These are phyloP conservation scores for Pinus tabuliformis DNA, from an alignment of 75 land plant genomes.

Conservation along the genomic window DNA sequence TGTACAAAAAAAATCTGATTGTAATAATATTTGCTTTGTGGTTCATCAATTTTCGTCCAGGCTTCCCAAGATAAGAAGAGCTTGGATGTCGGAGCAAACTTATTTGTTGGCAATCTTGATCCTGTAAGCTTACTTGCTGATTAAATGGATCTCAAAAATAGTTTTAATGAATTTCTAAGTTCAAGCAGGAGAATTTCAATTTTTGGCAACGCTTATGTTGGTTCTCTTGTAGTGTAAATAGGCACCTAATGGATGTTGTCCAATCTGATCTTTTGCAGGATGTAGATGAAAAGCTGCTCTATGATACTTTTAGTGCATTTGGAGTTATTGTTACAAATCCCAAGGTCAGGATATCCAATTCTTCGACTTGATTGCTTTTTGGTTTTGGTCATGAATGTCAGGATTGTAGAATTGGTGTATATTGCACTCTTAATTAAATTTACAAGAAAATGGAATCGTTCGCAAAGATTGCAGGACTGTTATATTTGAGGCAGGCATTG, in stretches of 20 bases:
- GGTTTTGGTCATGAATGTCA: background rate
- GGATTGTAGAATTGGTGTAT: background rate
- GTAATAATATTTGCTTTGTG: too few relatives aligned
- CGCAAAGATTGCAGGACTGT: background rate
- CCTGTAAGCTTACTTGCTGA: slow-evolving; percentile 51
- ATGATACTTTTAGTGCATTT: slow-evolving; percentile 99
- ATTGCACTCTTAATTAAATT: background rate
- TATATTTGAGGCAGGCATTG: background rate
- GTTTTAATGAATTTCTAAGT: background rate
- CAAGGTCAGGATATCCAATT: slow-evolving; percentile 50
- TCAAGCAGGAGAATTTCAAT: too few relatives aligned
- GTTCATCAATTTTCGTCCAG: slow-evolving; percentile 26
- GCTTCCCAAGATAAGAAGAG: slow-evolving; percentile 99
- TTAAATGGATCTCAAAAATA: background rate
- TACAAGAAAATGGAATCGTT: background rate
- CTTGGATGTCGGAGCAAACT: slow-evolving; percentile 98
- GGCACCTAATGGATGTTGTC: background rate
- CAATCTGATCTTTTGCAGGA: slow-evolving; percentile 54
- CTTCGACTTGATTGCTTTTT: background rate
- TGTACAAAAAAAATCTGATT: too few relatives aligned
- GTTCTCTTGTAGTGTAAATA: background rate
- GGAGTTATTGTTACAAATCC: slow-evolving; percentile 99
- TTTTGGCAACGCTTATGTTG: too few relatives aligned
- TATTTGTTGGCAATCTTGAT: slow-evolving; percentile 97
- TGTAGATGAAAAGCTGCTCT: slow-evolving; percentile 96